Evolutionary conservation across 495 filamentous ascomycete genomes (phyloP), one percentile per base, ranked within the genome.

Genomic region (Clohesyomyces aquaticus): DNA sequence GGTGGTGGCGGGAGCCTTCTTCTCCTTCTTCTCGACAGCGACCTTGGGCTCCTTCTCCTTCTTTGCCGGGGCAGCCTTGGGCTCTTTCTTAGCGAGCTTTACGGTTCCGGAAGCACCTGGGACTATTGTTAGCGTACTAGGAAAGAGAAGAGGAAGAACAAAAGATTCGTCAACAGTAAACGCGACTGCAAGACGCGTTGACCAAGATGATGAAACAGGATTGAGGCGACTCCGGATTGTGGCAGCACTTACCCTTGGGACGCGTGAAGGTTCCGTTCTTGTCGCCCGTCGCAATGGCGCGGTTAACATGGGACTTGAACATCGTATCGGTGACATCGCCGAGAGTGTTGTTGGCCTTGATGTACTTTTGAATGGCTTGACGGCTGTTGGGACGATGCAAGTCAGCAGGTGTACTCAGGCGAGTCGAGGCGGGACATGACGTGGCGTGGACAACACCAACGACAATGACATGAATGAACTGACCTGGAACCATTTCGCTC

Each of bases 281-380:
- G 67, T 93, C 93, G 77, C 94, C 94, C 59, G 83, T 75, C 81
- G 89, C 88, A 77, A 99, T 83, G 32, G 93, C 91, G 75, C 87
- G 87, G 85, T 96, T 98, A 86, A 99, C 91, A 70, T 93, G 87
- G 66, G 84, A 83, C 74, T 94, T 93, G 76, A 98, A 98, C 74
- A 86, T 85, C 49, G 80, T 81, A 70, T 88, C 86, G 32, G 80
- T 82, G 55, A 85, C 83, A 59, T 80, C 81, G 66, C 79, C 76
- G 76, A 95, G 84, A 75, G 87, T 89, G 85, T 98, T 96, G 88
- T 99, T 98, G 70, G 89, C 86, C 77, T 85, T 83, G 72, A 99
- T 90, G 81, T 98, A 99, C 78, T 99, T 97, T 89, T 97, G 97
- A 75, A 99, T 86, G 26, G 90, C 89, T 76, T 93, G 88, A 69